These are phyloP conservation scores for Gossypium stocksii DNA, from an alignment of 345 rosid genomes.

Conservation along the genomic window DNA sequence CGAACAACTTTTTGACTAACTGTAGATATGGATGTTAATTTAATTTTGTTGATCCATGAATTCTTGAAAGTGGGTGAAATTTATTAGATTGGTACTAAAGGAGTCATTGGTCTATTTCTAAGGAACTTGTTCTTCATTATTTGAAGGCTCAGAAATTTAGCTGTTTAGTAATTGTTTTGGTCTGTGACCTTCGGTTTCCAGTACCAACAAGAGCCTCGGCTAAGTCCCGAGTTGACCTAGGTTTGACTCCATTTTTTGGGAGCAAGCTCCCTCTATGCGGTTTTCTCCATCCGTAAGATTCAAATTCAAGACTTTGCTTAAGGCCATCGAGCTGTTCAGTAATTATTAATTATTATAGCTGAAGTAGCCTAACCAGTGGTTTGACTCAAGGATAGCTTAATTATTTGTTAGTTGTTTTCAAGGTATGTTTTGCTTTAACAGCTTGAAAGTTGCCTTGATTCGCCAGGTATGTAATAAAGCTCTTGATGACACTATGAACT, in stretches of 20 bases:
- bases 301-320: no score
- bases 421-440: neutral
- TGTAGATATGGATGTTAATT: neutral
- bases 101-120: neutral
- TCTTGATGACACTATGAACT: neutral
- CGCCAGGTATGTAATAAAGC: neutral
- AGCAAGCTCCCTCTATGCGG: no score
- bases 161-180: neutral
- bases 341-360: no score
- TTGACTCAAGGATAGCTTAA: neutral
- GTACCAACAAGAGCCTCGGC: no score
- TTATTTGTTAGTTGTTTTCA: neutral
- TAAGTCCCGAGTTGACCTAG: no score
- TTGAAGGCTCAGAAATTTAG: neutral
- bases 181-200: no score
- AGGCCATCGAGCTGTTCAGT: no score
- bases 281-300: no score
- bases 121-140: neutral
- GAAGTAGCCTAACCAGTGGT: neutral
- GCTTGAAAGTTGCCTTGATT: constrained; percentile 1
- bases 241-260: no score
- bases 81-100: neutral
- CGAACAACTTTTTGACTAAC: neutral
- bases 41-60: neutral
- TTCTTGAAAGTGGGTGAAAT: neutral